phyloP scores from a whole-genome alignment of 176 grass and related monocot genomes.

The Aegilops bicornis region DNA sequence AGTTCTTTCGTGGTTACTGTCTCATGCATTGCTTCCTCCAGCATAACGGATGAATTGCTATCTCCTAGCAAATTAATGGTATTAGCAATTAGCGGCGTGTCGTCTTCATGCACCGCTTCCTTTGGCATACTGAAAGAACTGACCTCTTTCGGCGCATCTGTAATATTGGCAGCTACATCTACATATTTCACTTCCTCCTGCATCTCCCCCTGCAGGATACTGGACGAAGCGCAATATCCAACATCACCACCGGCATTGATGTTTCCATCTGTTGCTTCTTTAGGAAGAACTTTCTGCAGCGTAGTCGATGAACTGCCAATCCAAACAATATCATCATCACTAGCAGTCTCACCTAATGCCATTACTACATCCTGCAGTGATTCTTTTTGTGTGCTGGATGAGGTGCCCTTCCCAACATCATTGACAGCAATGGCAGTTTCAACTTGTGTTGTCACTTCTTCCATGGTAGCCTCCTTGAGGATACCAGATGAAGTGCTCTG shows the following conservation, averaged over 20 bases:
- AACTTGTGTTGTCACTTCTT: constrained; percentile 12
- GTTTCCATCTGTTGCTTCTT: constrained; percentile 10
- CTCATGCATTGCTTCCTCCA: constrained; percentile 6
- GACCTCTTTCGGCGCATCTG: not conserved
- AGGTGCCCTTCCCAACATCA: not conserved
- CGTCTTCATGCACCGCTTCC: constrained; percentile 33
- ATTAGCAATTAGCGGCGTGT: not conserved
- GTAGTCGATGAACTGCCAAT: not conserved
- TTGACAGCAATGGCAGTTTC: constrained; percentile 11
- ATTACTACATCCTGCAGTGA: not conserved
- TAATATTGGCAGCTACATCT: constrained; percentile 1
- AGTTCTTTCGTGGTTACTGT: constrained; percentile 10
- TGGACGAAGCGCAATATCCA: constrained; percentile 20
- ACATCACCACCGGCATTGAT: not conserved
- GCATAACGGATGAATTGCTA: not conserved
- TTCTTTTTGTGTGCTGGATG: constrained; percentile 12
- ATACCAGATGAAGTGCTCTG: constrained; percentile 17
- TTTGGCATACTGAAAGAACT: constrained; percentile 15
- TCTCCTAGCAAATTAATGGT: not conserved
- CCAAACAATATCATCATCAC: not conserved
- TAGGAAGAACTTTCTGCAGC: constrained; percentile 23
- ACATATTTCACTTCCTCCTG: not conserved
- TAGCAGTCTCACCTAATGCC: not conserved
- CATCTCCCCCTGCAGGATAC: not conserved
- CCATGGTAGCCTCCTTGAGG: constrained; percentile 11